Evolutionary conservation across 768 basidiomycete species (phyloP), one percentile per base, ranked within the genome.

Genomic region (Naganishia vishniacii): DNA sequence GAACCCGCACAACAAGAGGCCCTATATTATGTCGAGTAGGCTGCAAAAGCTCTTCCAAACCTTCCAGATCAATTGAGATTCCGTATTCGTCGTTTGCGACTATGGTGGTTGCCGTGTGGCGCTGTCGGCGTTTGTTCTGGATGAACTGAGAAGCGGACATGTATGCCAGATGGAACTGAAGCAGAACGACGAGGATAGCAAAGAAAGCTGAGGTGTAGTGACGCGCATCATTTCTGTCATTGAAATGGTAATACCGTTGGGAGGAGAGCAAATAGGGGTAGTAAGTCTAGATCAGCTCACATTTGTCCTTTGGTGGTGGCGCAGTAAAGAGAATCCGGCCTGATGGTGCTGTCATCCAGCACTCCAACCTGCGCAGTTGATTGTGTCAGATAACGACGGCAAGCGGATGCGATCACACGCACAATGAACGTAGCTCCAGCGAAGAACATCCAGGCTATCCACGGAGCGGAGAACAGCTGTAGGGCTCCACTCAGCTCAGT

Each of bases 81-180:
- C 53, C 53, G 40, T 56, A 34, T 16, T 56, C 53, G 13, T 56
- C 40, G 53, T 56, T 56, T 5, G 53, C 53, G 7, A 48, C 47
- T n/a, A 56, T 56, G 16, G 32, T 56, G 6, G 34, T 1, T 26
- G 53, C 53, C 34, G 37, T 40, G 9, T 11, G 34, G 3, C 53
- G 53, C 26, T 18, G 53, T n/a, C 34, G 37, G 6, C 53, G 53
- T 28, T 48, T 48, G 12, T 32, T 40, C 8, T 25, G 34, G 11
- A 56, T 40, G 11, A 12, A 56, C 37, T 37, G 23, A 26, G 20
- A 37, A 3, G 20, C 53, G 6, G 53, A 56, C 53, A 56, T 56
- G 34, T 56, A 56, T 11, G 20, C 53, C 9, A 56, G 53, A 56
- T 56, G 53, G 9, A 56, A 5, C 32, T 56, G 53, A 25, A 56